Base-by-base conservation (phyloP, 2,329 filamentous ascomycete genomes). In the Fusarium sp. region DNA sequence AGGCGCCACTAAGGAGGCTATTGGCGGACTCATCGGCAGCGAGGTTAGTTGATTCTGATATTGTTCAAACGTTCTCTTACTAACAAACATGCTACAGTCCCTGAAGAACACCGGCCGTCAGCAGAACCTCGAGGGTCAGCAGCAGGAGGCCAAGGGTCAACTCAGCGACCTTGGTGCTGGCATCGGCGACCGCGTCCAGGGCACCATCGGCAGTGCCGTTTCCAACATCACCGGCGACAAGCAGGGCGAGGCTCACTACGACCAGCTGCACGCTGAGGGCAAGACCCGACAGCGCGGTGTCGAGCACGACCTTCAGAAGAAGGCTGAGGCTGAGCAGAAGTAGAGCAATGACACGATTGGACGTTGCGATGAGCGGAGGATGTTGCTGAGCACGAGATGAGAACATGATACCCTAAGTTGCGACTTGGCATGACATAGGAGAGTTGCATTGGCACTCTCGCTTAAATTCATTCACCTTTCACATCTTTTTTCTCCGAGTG, bases 261-360 rank as follows among this genome's bases (percentile, higher is more conserved):
- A 93, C 82, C 82, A 87, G 76, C 86, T 93, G 83, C 95, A 97
- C 80, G 95, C 97, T 78, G 85, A 90, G 74, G 95, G 95, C 74
- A 98, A 97, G 91, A 94, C 93, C 22, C 88, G 90, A 80, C 93
- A 97, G 88, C 90, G 95, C 22, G 93, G 95, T 59, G 95, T 92
- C 2, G 95, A 98, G 88, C 85, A 88, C 41, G 95, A 97, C 80
- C 88, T 97, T 66, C 85, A 93, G 83, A 95, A 94, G 89, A 86
- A 94, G 86, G 89, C 86, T 1, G 88, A 90, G 74, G 86, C 87
- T 50, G 80, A 81, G 54, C 69, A 67, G 45, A 66, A 45, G 20
- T 79, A 76, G 69, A 62, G 27, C 20, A 41, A 33, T 18, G 16
- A 20, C 33, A 31, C 24, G 18, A 54, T 20, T 54, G 5, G 8